A percentile compares a stretch with the other conserved stretches of the same genome.
These are phyloP conservation scores for Agastache rugosa DNA, from an alignment of 257 asterid genomes.

Conservation along the genomic window DNA sequence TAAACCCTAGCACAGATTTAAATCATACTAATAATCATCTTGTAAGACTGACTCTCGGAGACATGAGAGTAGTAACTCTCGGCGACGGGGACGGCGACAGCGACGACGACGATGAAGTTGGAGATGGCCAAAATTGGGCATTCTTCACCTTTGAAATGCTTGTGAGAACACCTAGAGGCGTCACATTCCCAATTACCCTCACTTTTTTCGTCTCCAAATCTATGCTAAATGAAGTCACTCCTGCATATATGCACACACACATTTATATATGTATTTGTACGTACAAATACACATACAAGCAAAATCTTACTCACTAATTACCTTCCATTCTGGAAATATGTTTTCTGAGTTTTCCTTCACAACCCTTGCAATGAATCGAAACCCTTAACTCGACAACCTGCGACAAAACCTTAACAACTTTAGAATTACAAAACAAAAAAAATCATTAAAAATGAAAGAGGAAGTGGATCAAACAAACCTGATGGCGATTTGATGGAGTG, in stretches of 20 bases:
- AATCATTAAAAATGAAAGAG: background rate
- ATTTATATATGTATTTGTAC: no score
- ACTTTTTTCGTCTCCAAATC: slow-evolving; percentile 82
- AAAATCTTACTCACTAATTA: background rate
- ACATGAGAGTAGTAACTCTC: slow-evolving; percentile 30
- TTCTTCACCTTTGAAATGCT: slow-evolving; percentile 83
- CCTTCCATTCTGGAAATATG: slow-evolving; percentile 95
- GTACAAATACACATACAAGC: no score
- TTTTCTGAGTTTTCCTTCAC: slow-evolving; percentile 88
- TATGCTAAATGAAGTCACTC: slow-evolving; percentile 78
- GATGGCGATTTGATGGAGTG: slow-evolving; percentile 39
- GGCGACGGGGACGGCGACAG: slow-evolving; percentile 28
- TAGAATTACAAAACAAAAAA: background rate
- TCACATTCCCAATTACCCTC: slow-evolving; percentile 73
- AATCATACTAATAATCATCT: slow-evolving; percentile 13
- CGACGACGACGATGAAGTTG: slow-evolving; percentile 42
- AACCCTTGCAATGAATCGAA: slow-evolving; percentile 95
- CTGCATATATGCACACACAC: slow-evolving; percentile 42
- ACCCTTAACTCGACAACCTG: slow-evolving; percentile 91
- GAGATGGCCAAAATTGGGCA: slow-evolving; percentile 82
- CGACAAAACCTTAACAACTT: background rate
- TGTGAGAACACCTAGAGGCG: slow-evolving; percentile 65
- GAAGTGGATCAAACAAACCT: slow-evolving; percentile 40
- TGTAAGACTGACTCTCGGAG: slow-evolving; percentile 43
- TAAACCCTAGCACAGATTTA: background rate